Conservation (phyloP, 2,329 filamentous ascomycete genomes). For the Talaromyces atroroseus region DNA sequence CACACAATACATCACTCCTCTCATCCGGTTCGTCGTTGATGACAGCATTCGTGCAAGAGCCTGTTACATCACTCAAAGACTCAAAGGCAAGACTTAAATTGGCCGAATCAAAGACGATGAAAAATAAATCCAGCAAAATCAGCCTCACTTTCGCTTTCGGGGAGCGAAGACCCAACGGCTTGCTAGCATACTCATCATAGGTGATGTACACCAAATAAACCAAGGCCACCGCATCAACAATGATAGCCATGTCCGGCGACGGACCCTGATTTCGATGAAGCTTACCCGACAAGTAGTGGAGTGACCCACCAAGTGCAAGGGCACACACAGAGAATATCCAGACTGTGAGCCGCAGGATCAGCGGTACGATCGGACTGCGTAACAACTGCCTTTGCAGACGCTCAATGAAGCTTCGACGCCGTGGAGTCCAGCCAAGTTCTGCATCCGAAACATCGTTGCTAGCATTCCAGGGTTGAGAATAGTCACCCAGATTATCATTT, state of each 20-base stretch:
- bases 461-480: constrained; percentile 50
- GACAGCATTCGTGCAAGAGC: constrained; percentile 50
- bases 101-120: constrained; percentile 94
- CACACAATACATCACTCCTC: constrained; percentile 50
- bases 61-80: constrained; percentile 61
- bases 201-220: constrained; percentile 92
- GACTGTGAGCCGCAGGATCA: constrained; percentile 75
- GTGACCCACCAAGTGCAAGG: constrained; percentile 69
- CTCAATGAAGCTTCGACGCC: constrained; percentile 51
- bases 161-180: constrained; percentile 80
- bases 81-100: constrained; percentile 88
- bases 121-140: constrained; percentile 86
- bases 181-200: constrained; percentile 92
- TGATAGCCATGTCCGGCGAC: constrained; percentile 81
- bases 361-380: constrained; percentile 76
- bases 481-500: constrained; percentile 41
- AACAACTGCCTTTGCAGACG: constrained; percentile 65
- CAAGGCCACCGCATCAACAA: constrained; percentile 81
- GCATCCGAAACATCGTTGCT: constrained; percentile 42
- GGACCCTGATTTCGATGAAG: constrained; percentile 54
- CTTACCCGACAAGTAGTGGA: constrained; percentile 57
- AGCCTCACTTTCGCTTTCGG: constrained; percentile 81
- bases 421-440: constrained; percentile 45
- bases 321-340: constrained; percentile 78
- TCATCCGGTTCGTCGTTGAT: constrained; percentile 30